A percentile compares a stretch with the other conserved stretches of the same genome.
phyloP scores from a whole-genome alignment of 352 stramenopile genomes.

The Phytophthora ramorum region DNA sequence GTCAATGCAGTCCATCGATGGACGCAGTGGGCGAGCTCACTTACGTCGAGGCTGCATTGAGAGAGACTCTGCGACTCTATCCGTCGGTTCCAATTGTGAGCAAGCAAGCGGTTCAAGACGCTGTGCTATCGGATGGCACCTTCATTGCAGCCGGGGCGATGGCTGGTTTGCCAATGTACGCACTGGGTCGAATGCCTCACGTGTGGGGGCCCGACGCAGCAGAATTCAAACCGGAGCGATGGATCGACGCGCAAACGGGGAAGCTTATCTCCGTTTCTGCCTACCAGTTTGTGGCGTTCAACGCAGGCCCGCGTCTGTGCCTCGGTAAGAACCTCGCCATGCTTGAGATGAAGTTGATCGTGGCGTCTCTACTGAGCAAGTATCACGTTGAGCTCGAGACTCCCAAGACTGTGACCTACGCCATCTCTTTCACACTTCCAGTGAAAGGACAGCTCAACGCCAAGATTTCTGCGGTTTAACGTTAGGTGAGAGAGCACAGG shows the following conservation, averaged over 20 bases:
- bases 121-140: slow-evolving; percentile 61
- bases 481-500: neutral
- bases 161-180: slow-evolving; percentile 57
- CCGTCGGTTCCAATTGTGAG: slow-evolving; percentile 61
- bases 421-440: slow-evolving; percentile 59
- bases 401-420: slow-evolving; percentile 54
- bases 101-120: slow-evolving; percentile 31
- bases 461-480: slow-evolving; percentile 39
- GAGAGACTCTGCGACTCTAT: slow-evolving; percentile 74
- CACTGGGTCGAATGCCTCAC: slow-evolving; percentile 55
- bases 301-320: slow-evolving; percentile 71
- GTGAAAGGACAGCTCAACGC: slow-evolving; percentile 46
- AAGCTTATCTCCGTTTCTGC: slow-evolving; percentile 45
- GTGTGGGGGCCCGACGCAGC: slow-evolving; percentile 69
- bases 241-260: slow-evolving; percentile 50
- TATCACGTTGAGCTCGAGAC: slow-evolving; percentile 57
- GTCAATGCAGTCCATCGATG: slow-evolving; percentile 38
- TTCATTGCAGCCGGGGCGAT: slow-evolving; percentile 44
- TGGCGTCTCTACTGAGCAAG: slow-evolving; percentile 59
- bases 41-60: slow-evolving; percentile 58
- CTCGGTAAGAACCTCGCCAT: slow-evolving; percentile 81
- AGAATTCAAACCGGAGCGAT: slow-evolving; percentile 74
- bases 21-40: slow-evolving; percentile 50
- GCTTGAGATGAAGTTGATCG: slow-evolving; percentile 85
- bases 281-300: slow-evolving; percentile 79